Conservation (phyloP, 371 early-diverging fungal genomes). For the Saksenaea oblongispora region DNA sequence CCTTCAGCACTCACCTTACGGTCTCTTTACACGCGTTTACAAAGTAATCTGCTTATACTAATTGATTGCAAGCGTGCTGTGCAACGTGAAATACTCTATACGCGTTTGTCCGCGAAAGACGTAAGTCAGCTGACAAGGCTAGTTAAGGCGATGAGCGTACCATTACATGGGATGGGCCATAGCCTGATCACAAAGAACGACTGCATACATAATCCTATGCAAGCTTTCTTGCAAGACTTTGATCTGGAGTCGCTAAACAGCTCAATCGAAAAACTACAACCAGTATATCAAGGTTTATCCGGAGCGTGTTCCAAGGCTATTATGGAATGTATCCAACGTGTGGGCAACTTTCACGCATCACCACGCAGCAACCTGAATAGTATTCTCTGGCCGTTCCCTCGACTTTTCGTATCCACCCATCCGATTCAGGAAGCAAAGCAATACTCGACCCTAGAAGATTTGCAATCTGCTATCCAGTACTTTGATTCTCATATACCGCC, state of each 20-base stretch:
- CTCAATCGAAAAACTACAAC: slow-evolving; percentile 5
- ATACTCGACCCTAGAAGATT: background rate
- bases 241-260: background rate
- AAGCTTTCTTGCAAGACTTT: background rate
- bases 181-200: slow-evolving; percentile 23
- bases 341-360: slow-evolving; percentile 17
- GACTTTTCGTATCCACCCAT: slow-evolving; percentile 18
- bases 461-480: slow-evolving; percentile 4
- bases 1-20: slow-evolving; percentile 9
- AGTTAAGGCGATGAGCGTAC: slow-evolving; percentile 18
- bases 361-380: slow-evolving; percentile 27
- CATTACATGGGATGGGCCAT: slow-evolving; percentile 34
- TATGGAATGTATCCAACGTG: slow-evolving; percentile 5
- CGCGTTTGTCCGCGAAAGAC: slow-evolving; percentile 29
- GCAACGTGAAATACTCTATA: slow-evolving; percentile 29
- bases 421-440: background rate
- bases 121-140: slow-evolving; percentile 23
- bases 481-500: background rate
- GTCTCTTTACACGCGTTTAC: slow-evolving; percentile 17
- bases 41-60: slow-evolving; percentile 23
- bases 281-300: slow-evolving; percentile 2
- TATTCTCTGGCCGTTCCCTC: slow-evolving; percentile 38
- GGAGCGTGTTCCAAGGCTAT: slow-evolving; percentile 8
- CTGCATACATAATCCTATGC: slow-evolving; percentile 1
- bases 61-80: slow-evolving; percentile 42